Base-by-base conservation (phyloP, 768 basidiomycete genomes). In the button mushroom (Agaricus bisporus) region DNA sequence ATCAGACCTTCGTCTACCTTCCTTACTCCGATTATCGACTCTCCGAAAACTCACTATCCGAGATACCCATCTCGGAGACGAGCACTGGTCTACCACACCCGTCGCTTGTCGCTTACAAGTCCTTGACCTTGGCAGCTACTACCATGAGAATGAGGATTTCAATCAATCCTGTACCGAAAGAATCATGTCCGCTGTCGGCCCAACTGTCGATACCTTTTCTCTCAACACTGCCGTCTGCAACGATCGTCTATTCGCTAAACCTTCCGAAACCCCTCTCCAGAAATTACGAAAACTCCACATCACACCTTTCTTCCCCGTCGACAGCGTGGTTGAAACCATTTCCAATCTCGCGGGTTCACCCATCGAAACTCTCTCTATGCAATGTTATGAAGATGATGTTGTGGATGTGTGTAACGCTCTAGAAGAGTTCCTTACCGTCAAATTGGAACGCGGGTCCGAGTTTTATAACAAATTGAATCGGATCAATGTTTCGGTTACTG, bases 41-140 rank as follows among this genome's bases (percentile, higher is more conserved):
- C 79, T 89, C 37, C 75, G 72, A 26, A 76, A 75, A 58, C 82
- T 89, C 58, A 74, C 74, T 41, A 80, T 89, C 60, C 77, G 76
- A 52, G 85, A 87, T 62, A 86, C 85, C 0, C 86, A 87, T 67
- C 75, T 89, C 52, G 85, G 85, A 14, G 82, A 84, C 64, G 69
- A 70, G 45, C 70, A 69, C 35, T 84, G 82, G 83, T 67, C 73
- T n/a, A 69, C 71, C 22, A 74, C 72, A n/a, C 74, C 75, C 36
- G 71, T 79, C 54, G 63, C 65, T 18, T 82, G 81, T 64, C 71
- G 72, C 15, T 71, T 85, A 41, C 69, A 82, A 58, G 69, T 79
- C 38, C 75, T 85, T 47, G 80, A 83, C 60, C 73, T 85, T 46
- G 78, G 76, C 26, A 74, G 73, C 64, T 82, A 79, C 68, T 74